Base-by-base conservation (phyloP, 768 basidiomycete genomes). In the Phylloporus rhodoxanthus region DNA sequence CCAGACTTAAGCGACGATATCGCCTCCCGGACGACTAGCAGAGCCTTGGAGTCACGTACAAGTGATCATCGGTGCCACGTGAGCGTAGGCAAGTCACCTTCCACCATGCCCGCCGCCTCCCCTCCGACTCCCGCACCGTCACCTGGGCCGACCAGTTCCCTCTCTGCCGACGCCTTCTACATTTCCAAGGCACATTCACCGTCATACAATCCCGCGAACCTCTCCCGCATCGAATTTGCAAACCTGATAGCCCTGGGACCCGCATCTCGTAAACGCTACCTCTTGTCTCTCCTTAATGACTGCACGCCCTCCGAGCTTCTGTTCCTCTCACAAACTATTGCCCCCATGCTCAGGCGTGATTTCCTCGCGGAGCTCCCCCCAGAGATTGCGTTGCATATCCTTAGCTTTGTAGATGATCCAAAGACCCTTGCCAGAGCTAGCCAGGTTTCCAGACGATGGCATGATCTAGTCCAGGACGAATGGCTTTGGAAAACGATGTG, bases 401-500 rank as follows among this genome's bases (percentile, higher is more conserved):
- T 96, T 30, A 67, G 75, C 48, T 93, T 83, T 64, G 73, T 95
- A 37, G 81, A 91, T 48, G 85, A 91, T 39, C 83, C 87, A 0
- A 70, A 70, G 37, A 83, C 85, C 0, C 80, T 96, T 9, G 73
- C 81, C 0, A 72, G 88, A 10, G 85, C 85, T 0, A 72, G 77
- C 34, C 74, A 77, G 29, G 93, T 94, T 25, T 85, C 83, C 57
- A 71, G 72, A 46, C 73, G 75, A 43, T 97, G 94, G 94, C 68
- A 75, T 13, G 68, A 64, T 14, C 75, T 96, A 6, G 74, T 84
- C 7, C 68, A 74, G 39, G 91, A 92, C 58, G 90, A 94, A 55
- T 76, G 72, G 54, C 72, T 89, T 10, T 97, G 93, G 94, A 82
- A 80, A 65, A 58, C 74, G 10, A 80, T 95, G 80, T 91, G 85